Evolutionary conservation across 2,329 filamentous ascomycete genomes (phyloP).

Genomic region (Fusarium illudens): DNA sequence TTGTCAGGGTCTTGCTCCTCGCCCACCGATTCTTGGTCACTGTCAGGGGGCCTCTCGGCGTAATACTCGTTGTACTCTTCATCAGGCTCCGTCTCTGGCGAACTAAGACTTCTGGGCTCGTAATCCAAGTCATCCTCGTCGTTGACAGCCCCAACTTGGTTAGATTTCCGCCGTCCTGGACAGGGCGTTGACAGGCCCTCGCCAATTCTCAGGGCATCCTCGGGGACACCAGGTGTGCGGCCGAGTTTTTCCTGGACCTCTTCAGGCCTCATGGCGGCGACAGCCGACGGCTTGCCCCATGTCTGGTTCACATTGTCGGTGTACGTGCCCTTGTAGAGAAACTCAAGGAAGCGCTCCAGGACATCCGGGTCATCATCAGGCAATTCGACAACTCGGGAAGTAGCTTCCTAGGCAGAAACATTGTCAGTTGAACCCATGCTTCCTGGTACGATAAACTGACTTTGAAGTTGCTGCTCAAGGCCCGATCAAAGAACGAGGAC

Average conservation of each 20-base stretch:
- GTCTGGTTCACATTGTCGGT: slow-evolving; percentile 4
- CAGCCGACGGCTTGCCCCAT: not conserved
- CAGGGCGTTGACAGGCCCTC: not conserved
- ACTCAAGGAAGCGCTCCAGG: slow-evolving; percentile 42
- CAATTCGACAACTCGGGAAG: slow-evolving; percentile 31
- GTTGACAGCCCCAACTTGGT: not conserved
- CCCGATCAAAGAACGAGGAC: slow-evolving; percentile 45
- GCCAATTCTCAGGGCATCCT: not conserved
- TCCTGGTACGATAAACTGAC: slow-evolving; percentile 19
- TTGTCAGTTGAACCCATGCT: not conserved
- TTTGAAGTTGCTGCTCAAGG: slow-evolving; percentile 41
- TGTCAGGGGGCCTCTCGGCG: not conserved
- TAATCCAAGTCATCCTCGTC: not conserved
- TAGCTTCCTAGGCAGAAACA: slow-evolving; percentile 26
- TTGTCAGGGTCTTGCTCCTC: not conserved
- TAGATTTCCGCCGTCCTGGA: not conserved
- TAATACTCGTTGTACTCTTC: slow-evolving; percentile 28
- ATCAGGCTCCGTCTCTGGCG: not conserved
- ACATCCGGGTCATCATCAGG: slow-evolving; percentile 43
- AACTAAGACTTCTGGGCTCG: not conserved
- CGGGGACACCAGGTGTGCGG: not conserved
- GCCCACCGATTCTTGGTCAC: no score
- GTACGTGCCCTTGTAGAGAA: slow-evolving; percentile 42
- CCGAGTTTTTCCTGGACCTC: slow-evolving; percentile 14
- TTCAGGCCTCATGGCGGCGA: not conserved